Base-by-base conservation (phyloP, 495 filamentous ascomycete species). In the Aspergillus homomorphus region DNA sequence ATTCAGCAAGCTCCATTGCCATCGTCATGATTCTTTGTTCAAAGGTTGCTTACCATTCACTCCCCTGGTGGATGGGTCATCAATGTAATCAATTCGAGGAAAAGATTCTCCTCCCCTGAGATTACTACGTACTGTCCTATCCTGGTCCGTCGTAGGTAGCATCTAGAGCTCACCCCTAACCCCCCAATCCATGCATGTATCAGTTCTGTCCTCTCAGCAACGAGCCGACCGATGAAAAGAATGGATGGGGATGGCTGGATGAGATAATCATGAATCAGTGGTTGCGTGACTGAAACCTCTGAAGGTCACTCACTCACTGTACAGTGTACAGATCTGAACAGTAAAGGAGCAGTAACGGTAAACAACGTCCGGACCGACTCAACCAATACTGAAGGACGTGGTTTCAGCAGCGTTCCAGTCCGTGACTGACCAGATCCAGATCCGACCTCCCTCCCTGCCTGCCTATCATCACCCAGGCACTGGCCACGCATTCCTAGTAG, bases 401-500 rank as follows among this genome's bases (percentile, higher is more conserved):
- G 48, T 51, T 51, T 51, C 48, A 51, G 48, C 28, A 51, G 48
- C 48, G 48, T 51, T 51, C 48, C 48, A 51, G 48, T 51, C 48
- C 24, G n/a, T 51, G 23, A n/a, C 24, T 51, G 22, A 21, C 22
- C n/a, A n/a, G n/a, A n/a, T n/a, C n/a, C n/a, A n/a, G n/a, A n/a
- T n/a, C n/a, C n/a, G n/a, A n/a, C n/a, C n/a, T n/a, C n/a, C 10
- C 19, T n/a, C 8, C 43, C 45, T 23, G n/a, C 48, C 23, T 51
- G 48, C 48, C 48, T 51, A 51, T 51, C 48, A 51, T 26, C 48
- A 51, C 48, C 48, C 28, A 24, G 23, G 48, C 48, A 38, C 33
- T 38, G 23, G 20, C 48, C 23, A 51, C 23, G 24, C 48, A 51
- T 51, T 51, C 48, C 24, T n/a, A n/a, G n/a, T n/a, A n/a, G n/a